A percentile compares a stretch with the other conserved stretches of the same genome.
Conservation (phyloP, 345 rosid species). For the Populus euphratica region DNA sequence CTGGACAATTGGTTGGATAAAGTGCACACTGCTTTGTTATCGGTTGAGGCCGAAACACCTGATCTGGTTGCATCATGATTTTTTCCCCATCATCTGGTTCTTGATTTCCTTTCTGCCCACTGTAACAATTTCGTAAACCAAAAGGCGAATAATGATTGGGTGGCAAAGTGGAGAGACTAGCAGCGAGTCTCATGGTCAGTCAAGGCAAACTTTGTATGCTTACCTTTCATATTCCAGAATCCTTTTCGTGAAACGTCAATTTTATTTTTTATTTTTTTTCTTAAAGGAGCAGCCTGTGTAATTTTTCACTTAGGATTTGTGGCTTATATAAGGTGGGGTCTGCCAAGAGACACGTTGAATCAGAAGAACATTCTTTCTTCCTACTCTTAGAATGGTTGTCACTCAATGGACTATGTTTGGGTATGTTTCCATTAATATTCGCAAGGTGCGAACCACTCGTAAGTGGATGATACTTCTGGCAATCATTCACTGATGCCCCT, state of each 20-base stretch:
- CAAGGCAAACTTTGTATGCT: neutral
- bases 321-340: neutral
- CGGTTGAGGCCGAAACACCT: conserved; percentile 97
- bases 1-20: conserved; percentile 78
- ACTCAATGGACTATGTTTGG: neutral
- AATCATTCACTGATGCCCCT: too few species aligned
- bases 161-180: neutral
- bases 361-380: neutral
- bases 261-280: neutral
- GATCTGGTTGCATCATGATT: conserved; percentile 81
- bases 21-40: conserved; percentile 74
- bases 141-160: neutral
- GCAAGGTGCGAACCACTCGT: neutral
- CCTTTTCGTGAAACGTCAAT: neutral
- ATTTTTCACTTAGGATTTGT: neutral
- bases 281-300: neutral
- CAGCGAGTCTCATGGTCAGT: neutral
- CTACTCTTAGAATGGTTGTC: neutral
- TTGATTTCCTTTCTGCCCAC: neutral
- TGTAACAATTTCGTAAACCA: conserved; percentile 9
- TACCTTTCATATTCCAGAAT: conserved; percentile 2
- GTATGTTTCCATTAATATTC: neutral
- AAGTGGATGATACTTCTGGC: neutral
- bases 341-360: neutral
- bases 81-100: neutral